phyloP scores from a whole-genome alignment of 2,329 filamentous ascomycete genomes.

The Trichophyton mentagrophytes region DNA sequence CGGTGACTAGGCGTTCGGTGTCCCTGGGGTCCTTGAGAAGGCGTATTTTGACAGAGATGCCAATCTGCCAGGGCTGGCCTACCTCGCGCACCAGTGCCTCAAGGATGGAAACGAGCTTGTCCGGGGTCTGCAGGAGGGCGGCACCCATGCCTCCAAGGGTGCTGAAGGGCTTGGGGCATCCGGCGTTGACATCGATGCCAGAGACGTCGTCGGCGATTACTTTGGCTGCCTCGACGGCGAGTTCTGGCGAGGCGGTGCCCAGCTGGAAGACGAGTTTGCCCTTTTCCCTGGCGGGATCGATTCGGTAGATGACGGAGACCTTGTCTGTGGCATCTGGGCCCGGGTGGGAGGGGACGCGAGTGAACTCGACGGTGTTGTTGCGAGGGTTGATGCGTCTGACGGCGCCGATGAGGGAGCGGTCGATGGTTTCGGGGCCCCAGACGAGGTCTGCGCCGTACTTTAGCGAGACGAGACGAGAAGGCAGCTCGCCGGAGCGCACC shows the following conservation, averaged over 20 bases:
- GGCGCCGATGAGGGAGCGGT: constrained; percentile 80
- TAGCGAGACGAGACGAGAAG: constrained; percentile 73
- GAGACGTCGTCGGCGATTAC: constrained; percentile 77
- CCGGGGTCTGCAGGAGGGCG: constrained; percentile 71
- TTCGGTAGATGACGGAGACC: constrained; percentile 66
- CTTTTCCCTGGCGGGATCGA: constrained; percentile 66
- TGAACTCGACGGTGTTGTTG: constrained; percentile 75
- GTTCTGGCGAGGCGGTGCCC: constrained; percentile 69
- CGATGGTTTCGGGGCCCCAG: constrained; percentile 94
- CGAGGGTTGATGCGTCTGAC: constrained; percentile 61
- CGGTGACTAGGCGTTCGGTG: constrained; percentile 64
- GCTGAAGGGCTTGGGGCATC: constrained; percentile 96
- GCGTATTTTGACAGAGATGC: constrained; percentile 94
- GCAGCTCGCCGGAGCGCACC: constrained; percentile 93
- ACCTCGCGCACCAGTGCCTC: constrained; percentile 70
- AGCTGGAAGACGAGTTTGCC: constrained; percentile 77
- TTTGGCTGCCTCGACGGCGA: constrained; percentile 71
- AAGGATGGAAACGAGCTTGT: constrained; percentile 70
- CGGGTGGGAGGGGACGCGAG: constrained; percentile 59
- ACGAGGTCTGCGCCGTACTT: constrained; percentile 95
- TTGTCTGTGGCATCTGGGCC: constrained; percentile 31
- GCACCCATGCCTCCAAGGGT: constrained; percentile 92
- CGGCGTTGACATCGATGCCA: constrained; percentile 93
- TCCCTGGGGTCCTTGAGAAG: constrained; percentile 63
- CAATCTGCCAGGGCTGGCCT: constrained; percentile 64